A percentile compares a stretch with the other conserved stretches of the same genome.
Evolutionary conservation across 2,329 filamentous ascomycete genomes (phyloP).

Genomic region (Colletotrichum horii): DNA sequence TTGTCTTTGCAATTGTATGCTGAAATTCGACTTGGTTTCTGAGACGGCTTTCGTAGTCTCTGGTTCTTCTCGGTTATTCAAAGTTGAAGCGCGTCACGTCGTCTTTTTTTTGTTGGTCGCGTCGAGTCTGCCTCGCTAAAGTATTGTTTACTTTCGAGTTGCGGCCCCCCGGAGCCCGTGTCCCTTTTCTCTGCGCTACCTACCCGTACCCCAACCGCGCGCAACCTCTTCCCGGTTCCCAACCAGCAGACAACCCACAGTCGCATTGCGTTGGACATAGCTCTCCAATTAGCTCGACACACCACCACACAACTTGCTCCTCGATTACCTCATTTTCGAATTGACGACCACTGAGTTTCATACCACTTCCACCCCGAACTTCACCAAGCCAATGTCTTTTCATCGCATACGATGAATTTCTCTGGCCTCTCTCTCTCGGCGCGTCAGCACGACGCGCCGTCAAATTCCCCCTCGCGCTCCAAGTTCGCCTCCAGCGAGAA

Average conservation of each 20-base stretch:
- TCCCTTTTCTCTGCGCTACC: background rate
- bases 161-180: background rate
- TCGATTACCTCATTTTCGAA: background rate
- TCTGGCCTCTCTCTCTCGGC: background rate
- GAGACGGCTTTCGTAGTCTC: background rate
- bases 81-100: background rate
- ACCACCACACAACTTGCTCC: background rate
- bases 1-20: background rate
- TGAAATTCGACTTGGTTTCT: background rate
- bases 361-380: background rate
- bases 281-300: background rate
- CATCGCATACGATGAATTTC: background rate
- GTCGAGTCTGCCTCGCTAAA: background rate
- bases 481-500: background rate
- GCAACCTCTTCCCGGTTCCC: background rate
- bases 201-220: background rate
- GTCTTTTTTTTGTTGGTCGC: background rate
- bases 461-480: background rate
- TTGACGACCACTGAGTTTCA: background rate
- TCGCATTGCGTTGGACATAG: slow-evolving; percentile 4
- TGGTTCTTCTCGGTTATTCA: background rate
- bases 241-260: background rate
- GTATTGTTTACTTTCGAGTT: background rate
- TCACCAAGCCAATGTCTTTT: background rate
- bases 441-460: background rate